Evolutionary conservation across 306 rosid genomes (phyloP), one percentile per base, ranked within the genome.

Genomic region (Fagus sylvatica): DNA sequence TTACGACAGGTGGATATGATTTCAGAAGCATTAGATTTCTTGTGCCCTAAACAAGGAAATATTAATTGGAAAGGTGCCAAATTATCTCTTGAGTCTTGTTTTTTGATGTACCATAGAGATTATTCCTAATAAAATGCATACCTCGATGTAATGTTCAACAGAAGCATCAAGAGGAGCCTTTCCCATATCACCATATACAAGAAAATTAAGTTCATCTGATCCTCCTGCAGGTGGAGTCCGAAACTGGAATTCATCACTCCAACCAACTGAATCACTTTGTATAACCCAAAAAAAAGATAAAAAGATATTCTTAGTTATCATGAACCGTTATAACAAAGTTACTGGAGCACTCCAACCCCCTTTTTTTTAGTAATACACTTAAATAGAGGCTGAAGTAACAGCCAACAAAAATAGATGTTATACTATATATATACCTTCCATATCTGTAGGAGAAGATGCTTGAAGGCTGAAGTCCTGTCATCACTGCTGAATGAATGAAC

Each of bases 181-280:
- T 34, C 98, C 98, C 98, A 94, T 90, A 41, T 94, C 98, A 33
- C 97, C 97, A 70, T 49, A 91, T 72, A 94, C 84, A 13, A 94
- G 60, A 81, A 94, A 94, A 42, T 33, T 87, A 65, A 91, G 77
- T 59, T 90, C 91, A 36, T 84, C 81, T n/a, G 88, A 81, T 66
- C 90, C 98, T 70, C 93, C 94, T 1, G 89, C 90, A 0, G 98
- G 96, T 0, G 98, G 98, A 53, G 96, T 87, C 42, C 73, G 61
- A 69, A 90, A 86, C 56, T 84, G 75, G 57, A 85, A 84, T 80
- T 79, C 73, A 54, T 85, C 78, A 57, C 94, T 94, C 98, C 96
- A 94, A 66, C 94, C 94, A 79, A 84, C 91, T 5, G 65, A 84
- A 73, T 81, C 71, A 78, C 98, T 93, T 46, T 10, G 51, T 2